phyloP scores from a whole-genome alignment of 306 rosid genomes.

The Calophaca sinica region DNA sequence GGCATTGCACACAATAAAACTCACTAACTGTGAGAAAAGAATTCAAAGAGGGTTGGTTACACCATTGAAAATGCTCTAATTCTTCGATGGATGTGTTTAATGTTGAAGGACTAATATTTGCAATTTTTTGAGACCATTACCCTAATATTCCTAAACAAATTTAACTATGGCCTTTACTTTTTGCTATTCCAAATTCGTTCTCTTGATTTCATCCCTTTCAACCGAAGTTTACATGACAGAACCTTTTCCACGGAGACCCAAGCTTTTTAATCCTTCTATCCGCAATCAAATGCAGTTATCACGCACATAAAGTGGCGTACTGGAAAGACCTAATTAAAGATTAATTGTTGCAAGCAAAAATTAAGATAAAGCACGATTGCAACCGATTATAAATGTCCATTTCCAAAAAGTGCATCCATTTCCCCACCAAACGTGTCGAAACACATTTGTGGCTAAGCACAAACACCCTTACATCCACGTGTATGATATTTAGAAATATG shows the following conservation, averaged over 20 bases:
- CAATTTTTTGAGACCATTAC: background rate
- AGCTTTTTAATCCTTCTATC: slow-evolving; percentile 37
- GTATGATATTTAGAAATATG: too few relatives aligned
- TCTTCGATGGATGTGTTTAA: too few relatives aligned
- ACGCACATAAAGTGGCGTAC: slow-evolving; percentile 49
- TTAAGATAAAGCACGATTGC: slow-evolving; percentile 33
- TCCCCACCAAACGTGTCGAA: slow-evolving; percentile 32
- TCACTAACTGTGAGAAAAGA: too few relatives aligned
- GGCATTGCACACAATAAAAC: too few relatives aligned
- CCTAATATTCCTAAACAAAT: slow-evolving; percentile 10
- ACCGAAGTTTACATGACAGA: slow-evolving; percentile 24
- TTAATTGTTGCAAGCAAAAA: slow-evolving; percentile 27
- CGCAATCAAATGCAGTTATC: slow-evolving; percentile 63
- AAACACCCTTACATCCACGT: too few relatives aligned
- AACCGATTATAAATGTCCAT: slow-evolving; percentile 25
- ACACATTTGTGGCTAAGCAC: background rate
- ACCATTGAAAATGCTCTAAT: too few relatives aligned
- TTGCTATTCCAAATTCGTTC: background rate
- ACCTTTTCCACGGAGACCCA: slow-evolving; percentile 34
- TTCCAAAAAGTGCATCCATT: slow-evolving; percentile 43
- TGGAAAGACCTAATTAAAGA: slow-evolving; percentile 29
- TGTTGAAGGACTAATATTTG: too few relatives aligned
- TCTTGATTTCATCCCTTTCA: slow-evolving; percentile 27
- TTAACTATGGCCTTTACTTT: background rate
- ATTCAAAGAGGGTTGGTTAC: too few relatives aligned